Evolutionary conservation across 768 basidiomycete species (phyloP).

Genomic region (Podaxis rugospora): DNA sequence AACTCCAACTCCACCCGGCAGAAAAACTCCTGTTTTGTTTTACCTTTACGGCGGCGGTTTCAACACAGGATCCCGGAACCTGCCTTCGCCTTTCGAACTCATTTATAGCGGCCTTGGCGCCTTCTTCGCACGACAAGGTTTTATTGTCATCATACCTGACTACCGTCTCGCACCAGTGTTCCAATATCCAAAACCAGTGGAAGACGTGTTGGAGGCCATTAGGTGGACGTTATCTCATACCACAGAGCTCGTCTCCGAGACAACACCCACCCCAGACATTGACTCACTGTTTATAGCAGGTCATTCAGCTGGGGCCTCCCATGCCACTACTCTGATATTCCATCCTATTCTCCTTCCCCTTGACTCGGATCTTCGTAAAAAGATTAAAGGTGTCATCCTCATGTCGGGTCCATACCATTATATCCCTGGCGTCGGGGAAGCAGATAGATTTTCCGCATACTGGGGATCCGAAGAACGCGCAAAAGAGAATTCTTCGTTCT

Average conservation of each 20-base stretch:
- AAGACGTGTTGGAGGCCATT: conserved; percentile 59
- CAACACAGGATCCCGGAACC: conserved; percentile 41
- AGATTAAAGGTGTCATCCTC: conserved; percentile 42
- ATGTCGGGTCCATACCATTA: conserved; percentile 43
- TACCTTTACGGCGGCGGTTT: conserved; percentile 70
- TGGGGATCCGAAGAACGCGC: conserved; percentile 13
- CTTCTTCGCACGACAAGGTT: conserved; percentile 56
- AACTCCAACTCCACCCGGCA: conserved; percentile 19
- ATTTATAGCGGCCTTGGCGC: conserved; percentile 54
- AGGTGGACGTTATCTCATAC: conserved; percentile 44
- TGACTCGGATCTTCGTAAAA: conserved; percentile 24
- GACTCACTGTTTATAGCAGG: conserved; percentile 45
- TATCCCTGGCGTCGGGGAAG: conserved; percentile 22
- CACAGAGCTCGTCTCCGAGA: conserved; percentile 22
- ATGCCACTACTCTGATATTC: conserved; percentile 41
- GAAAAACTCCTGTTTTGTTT: conserved; percentile 48
- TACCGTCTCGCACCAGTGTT: conserved; percentile 60
- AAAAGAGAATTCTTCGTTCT: not conserved
- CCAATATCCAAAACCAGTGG: conserved; percentile 48
- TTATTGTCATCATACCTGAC: conserved; percentile 64
- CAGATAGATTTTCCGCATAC: conserved; percentile 28
- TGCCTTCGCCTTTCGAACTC: conserved; percentile 41
- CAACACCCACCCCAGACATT: conserved; percentile 33
- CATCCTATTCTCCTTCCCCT: conserved; percentile 29
- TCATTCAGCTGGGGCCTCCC: conserved; percentile 60